These are phyloP conservation scores for Anthracocystis walkeri DNA, from an alignment of 1,284 basidiomycete species.

Conservation along the genomic window DNA sequence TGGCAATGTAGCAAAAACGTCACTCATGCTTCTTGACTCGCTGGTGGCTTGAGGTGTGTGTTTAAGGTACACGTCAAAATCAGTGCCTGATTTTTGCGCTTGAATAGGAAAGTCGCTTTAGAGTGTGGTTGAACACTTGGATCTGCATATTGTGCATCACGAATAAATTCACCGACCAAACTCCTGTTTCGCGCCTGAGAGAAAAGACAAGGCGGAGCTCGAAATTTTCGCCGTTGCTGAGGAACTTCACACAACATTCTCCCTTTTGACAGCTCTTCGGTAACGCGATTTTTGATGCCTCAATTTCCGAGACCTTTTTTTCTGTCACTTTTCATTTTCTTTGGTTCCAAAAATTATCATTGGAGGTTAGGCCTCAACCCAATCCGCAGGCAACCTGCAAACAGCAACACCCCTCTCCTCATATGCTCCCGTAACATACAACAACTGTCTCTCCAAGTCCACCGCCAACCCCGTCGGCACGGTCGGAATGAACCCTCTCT, in stretches of 20 bases:
- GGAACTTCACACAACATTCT: slow-evolving; percentile 43
- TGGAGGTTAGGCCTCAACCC: slow-evolving; percentile 34
- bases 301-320: slow-evolving; percentile 7
- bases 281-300: slow-evolving; percentile 1
- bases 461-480: slow-evolving; percentile 54
- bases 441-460: slow-evolving; percentile 33
- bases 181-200: slow-evolving; percentile 42
- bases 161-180: slow-evolving; percentile 5
- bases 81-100: slow-evolving; percentile 28
- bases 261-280: neutral
- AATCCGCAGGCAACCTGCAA: slow-evolving; percentile 42
- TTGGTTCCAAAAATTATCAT: neutral
- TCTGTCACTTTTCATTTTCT: neutral
- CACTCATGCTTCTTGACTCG: too few relatives aligned
- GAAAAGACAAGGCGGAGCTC: slow-evolving; percentile 15
- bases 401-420: slow-evolving; percentile 55
- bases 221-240: slow-evolving; percentile 26
- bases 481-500: slow-evolving; percentile 51
- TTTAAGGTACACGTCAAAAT: slow-evolving; percentile 8
- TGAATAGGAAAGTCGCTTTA: slow-evolving; percentile 17
- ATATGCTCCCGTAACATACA: slow-evolving; percentile 53
- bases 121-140: slow-evolving; percentile 11
- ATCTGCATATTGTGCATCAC: neutral
- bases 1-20: too few relatives aligned
- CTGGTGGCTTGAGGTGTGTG: too few relatives aligned